Conservation (phyloP, 139 green algal genomes). For the Deuterostichococcus epilithicus region DNA sequence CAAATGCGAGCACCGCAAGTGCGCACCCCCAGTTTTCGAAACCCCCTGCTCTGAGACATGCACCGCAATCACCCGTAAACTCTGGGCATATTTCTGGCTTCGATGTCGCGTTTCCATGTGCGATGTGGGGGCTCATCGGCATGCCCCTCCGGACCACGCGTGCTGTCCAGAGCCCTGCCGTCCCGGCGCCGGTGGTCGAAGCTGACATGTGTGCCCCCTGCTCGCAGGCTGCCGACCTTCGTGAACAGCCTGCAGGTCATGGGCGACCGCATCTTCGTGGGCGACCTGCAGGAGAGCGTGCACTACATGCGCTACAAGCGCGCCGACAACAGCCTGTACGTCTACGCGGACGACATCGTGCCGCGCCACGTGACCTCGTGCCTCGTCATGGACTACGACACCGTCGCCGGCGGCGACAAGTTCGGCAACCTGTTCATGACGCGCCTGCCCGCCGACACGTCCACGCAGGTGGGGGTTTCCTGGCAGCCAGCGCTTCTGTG, state of each 20-base stretch:
- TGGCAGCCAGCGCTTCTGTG: no score
- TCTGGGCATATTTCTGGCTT: no score
- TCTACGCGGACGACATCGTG: constrained; percentile 89
- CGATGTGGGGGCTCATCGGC: no score
- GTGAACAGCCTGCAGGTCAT: constrained; percentile 61
- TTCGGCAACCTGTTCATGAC: constrained; percentile 93
- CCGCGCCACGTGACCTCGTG: constrained; percentile 77
- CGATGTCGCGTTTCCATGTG: no score
- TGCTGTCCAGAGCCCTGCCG: neutral
- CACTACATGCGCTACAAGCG: constrained; percentile 85
- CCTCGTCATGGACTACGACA: constrained; percentile 95
- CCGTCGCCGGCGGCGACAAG: constrained; percentile 85
- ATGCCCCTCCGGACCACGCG: no score
- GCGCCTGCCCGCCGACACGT: constrained; percentile 83
- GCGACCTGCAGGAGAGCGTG: constrained; percentile 61
- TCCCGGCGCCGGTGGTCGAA: neutral
- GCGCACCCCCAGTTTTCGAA: no score
- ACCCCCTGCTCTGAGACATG: no score
- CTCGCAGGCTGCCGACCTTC: constrained; percentile 62
- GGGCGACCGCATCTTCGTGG: constrained; percentile 84
- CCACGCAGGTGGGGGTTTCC: constrained; percentile 50
- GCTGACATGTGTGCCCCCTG: neutral
- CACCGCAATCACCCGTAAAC: no score
- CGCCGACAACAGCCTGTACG: constrained; percentile 89
- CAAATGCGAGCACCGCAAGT: constrained; percentile 90